Conservation (phyloP, 495 filamentous ascomycete species). For the Bombardia bombarda region DNA sequence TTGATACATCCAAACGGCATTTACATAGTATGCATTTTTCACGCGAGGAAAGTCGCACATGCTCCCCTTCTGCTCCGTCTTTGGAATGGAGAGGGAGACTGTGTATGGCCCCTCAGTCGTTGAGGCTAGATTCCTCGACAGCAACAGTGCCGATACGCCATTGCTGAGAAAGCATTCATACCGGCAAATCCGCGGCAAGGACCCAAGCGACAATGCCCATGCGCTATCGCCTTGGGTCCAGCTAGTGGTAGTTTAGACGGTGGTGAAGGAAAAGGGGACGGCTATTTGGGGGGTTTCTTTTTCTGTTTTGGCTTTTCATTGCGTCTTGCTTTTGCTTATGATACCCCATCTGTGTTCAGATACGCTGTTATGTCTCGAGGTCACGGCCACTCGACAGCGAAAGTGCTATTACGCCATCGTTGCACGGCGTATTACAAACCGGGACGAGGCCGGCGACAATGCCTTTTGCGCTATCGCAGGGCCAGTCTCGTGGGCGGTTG, state of each 20-base stretch:
- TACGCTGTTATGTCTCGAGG: slow-evolving; percentile 33
- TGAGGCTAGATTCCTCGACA: slow-evolving; percentile 22
- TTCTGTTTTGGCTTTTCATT: slow-evolving; percentile 7
- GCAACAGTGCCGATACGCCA: slow-evolving; percentile 38
- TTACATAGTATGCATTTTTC: slow-evolving; percentile 12
- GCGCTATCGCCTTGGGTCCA: slow-evolving; percentile 26
- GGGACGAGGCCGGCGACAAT: slow-evolving; percentile 44
- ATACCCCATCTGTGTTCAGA: slow-evolving; percentile 53
- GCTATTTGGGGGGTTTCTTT: slow-evolving; percentile 8
- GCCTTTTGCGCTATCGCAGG: slow-evolving; percentile 45
- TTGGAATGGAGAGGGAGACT: too few relatives aligned
- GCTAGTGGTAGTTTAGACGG: background rate
- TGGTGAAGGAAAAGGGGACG: slow-evolving; percentile 1
- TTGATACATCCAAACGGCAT: slow-evolving; percentile 8
- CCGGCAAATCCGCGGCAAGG: slow-evolving; percentile 11
- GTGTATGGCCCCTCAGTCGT: slow-evolving; percentile 17
- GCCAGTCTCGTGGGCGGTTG: slow-evolving; percentile 44
- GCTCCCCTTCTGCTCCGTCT: slow-evolving; percentile 1
- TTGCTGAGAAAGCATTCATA: slow-evolving; percentile 26
- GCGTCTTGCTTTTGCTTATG: slow-evolving; percentile 24
- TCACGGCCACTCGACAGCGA: slow-evolving; percentile 39
- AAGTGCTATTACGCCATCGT: slow-evolving; percentile 52
- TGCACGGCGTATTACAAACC: slow-evolving; percentile 47
- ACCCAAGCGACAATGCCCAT: slow-evolving; percentile 33
- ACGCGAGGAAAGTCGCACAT: slow-evolving; percentile 11